Percentiles rank a stretch among this genome's conserved stretches.
phyloP scores from a whole-genome alignment of 2,329 filamentous ascomycete species.

The Mariannaea elegans region DNA sequence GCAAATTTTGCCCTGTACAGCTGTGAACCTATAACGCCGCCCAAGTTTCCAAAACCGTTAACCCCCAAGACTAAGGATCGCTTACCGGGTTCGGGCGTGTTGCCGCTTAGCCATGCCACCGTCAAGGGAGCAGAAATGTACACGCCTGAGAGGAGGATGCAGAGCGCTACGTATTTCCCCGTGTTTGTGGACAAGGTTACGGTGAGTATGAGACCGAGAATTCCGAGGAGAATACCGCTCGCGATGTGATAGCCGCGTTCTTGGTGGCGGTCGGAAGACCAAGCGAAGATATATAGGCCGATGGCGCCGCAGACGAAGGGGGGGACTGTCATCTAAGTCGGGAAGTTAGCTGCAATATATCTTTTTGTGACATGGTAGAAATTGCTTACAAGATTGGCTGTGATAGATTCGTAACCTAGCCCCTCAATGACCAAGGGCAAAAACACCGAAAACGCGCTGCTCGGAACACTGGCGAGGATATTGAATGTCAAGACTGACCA shows the following conservation, averaged over 20 bases:
- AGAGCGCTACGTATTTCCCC: conserved; percentile 36
- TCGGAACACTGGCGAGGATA: conserved; percentile 40
- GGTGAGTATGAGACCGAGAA: conserved; percentile 37
- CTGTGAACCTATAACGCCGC: conserved; percentile 39
- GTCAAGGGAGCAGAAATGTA: conserved; percentile 40
- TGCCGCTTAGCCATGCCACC: conserved; percentile 41
- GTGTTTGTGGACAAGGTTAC: conserved; percentile 34
- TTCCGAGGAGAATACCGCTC: conserved; percentile 33
- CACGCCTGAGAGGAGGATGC: conserved; percentile 37
- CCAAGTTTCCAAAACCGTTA: conserved; percentile 41
- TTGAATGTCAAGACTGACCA: conserved; percentile 39
- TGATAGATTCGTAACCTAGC: conserved; percentile 39
- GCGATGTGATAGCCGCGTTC: conserved; percentile 40
- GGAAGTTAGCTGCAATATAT: background rate
- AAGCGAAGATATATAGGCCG: conserved; percentile 39
- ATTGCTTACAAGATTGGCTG: conserved; percentile 36
- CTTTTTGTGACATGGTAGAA: background rate
- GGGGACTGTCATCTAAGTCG: conserved; percentile 38
- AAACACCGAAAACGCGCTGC: conserved; percentile 39
- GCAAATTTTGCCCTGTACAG: conserved; percentile 35
- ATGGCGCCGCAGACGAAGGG: conserved; percentile 40
- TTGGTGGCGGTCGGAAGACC: conserved; percentile 36
- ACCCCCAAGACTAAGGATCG: conserved; percentile 40
- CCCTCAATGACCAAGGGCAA: conserved; percentile 40
- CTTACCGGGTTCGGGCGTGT: conserved; percentile 41